A percentile compares a stretch with the other conserved stretches of the same genome.
phyloP scores from a whole-genome alignment of 2,329 filamentous ascomycete species.

The Pezicula radicicola region DNA sequence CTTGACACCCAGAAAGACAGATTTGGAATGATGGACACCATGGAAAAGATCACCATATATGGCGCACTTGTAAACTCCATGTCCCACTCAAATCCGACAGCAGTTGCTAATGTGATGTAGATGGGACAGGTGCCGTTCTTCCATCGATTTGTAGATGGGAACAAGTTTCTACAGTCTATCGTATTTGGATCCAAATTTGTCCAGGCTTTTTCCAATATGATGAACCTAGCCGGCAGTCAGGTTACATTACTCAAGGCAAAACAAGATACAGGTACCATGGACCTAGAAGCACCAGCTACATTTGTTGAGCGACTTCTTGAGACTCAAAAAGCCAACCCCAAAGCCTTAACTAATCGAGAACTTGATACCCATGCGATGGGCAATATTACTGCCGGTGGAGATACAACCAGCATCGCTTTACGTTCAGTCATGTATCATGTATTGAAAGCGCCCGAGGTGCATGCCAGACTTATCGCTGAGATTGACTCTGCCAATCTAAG shows the following conservation, averaged over 20 bases:
- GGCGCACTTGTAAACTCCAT: neutral
- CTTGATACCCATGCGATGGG: neutral
- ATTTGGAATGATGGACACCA: neutral
- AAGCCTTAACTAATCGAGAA: neutral
- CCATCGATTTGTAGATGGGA: neutral
- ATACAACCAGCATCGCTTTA: neutral
- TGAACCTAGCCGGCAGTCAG: neutral
- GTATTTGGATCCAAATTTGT: no score
- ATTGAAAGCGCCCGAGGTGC: neutral
- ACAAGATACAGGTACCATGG: neutral
- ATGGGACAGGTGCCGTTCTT: neutral
- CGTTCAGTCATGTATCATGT: neutral
- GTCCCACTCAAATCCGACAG: neutral
- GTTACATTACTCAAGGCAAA: neutral
- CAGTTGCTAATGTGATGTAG: neutral
- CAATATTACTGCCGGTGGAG: neutral
- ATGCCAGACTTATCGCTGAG: neutral
- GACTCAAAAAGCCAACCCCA: neutral
- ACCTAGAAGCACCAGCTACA: neutral
- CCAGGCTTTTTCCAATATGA: no score
- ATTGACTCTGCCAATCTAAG: neutral
- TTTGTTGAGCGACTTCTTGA: neutral
- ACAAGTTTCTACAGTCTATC: neutral
- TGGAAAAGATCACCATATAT: neutral
- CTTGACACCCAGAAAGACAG: neutral